Conservation (phyloP, 1,284 basidiomycete genomes). For the Nidula niveotomentosa region DNA sequence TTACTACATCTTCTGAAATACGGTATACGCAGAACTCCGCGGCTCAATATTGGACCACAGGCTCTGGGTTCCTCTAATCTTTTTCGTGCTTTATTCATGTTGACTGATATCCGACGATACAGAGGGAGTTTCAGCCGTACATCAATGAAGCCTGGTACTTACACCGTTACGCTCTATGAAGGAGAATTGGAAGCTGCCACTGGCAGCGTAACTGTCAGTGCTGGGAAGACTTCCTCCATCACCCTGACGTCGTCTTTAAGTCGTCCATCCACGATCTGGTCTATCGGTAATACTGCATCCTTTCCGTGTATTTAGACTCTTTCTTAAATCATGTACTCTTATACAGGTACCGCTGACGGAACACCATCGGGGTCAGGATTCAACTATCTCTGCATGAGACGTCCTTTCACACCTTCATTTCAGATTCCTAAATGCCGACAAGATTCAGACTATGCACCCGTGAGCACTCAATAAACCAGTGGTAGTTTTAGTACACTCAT, state of each 20-base stretch:
- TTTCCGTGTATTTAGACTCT: not conserved
- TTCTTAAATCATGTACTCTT: not conserved
- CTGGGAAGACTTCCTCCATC: constrained; percentile 34
- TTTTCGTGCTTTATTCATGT: not conserved
- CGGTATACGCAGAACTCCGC: constrained; percentile 30
- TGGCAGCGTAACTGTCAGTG: constrained; percentile 37
- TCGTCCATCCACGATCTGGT: constrained; percentile 38
- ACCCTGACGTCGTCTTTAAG: constrained; percentile 29
- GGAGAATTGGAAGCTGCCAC: constrained; percentile 43
- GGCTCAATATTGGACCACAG: constrained; percentile 45
- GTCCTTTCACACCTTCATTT: not conserved
- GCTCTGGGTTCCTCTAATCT: constrained; percentile 26
- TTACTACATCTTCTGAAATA: not conserved
- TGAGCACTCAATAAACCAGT: constrained; percentile 15
- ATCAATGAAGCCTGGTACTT: constrained; percentile 48
- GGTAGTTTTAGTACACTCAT: not conserved
- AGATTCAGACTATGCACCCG: constrained; percentile 50
- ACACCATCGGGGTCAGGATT: constrained; percentile 34
- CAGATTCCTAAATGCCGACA: constrained; percentile 47
- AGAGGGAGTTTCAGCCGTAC: constrained; percentile 42
- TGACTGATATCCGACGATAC: constrained; percentile 1
- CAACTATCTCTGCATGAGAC: not conserved
- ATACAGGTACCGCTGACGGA: constrained; percentile 38
- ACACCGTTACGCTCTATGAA: constrained; percentile 42
- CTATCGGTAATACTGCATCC: constrained; percentile 28